These are phyloP conservation scores for Metschnikowia kofuensis DNA, from an alignment of 805 yeast species.

Conservation along the genomic window DNA sequence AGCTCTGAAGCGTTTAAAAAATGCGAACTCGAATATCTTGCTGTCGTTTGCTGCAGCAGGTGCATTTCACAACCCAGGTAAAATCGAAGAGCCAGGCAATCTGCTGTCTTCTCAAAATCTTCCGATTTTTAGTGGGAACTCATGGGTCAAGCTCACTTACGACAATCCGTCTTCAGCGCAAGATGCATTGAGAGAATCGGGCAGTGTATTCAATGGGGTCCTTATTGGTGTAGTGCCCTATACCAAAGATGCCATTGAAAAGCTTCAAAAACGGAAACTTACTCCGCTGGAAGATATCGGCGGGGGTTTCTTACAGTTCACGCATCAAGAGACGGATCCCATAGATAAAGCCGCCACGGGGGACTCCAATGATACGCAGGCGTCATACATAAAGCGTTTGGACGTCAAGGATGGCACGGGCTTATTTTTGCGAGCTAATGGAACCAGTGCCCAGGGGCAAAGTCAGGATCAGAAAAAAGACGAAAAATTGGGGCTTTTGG, in stretches of 20 bases:
- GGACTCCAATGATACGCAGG: slow-evolving; percentile 16
- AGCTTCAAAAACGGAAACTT: slow-evolving; percentile 47
- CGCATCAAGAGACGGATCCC: slow-evolving; percentile 8
- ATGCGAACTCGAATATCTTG: slow-evolving; percentile 6
- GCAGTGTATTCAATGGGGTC: slow-evolving; percentile 62
- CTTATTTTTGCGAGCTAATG: slow-evolving; percentile 30
- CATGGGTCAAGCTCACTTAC: slow-evolving; percentile 91
- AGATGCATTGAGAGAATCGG: slow-evolving; percentile 84
- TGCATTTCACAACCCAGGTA: slow-evolving; percentile 2
- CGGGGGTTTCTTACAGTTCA: slow-evolving; percentile 21
- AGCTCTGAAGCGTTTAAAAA: slow-evolving; percentile 13
- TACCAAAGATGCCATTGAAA: slow-evolving; percentile 57
- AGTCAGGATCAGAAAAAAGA: slow-evolving; percentile 21
- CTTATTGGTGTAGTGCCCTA: slow-evolving; percentile 71
- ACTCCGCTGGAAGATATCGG: slow-evolving; percentile 49
- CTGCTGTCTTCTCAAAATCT: too few relatives aligned
- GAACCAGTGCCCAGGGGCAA: slow-evolving; percentile 17
- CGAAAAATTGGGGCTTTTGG: slow-evolving; percentile 32
- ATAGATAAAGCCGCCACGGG: slow-evolving; percentile 11
- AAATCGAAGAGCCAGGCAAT: not conserved
- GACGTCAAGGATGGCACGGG: slow-evolving; percentile 41
- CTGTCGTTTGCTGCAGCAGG: slow-evolving; percentile 13
- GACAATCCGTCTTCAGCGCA: slow-evolving; percentile 70
- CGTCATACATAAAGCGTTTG: slow-evolving; percentile 26
- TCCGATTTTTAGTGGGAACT: slow-evolving; percentile 80